Evolutionary conservation across 2,329 filamentous ascomycete genomes (phyloP).

Genomic region (Stagonosporopsis vannaccii): DNA sequence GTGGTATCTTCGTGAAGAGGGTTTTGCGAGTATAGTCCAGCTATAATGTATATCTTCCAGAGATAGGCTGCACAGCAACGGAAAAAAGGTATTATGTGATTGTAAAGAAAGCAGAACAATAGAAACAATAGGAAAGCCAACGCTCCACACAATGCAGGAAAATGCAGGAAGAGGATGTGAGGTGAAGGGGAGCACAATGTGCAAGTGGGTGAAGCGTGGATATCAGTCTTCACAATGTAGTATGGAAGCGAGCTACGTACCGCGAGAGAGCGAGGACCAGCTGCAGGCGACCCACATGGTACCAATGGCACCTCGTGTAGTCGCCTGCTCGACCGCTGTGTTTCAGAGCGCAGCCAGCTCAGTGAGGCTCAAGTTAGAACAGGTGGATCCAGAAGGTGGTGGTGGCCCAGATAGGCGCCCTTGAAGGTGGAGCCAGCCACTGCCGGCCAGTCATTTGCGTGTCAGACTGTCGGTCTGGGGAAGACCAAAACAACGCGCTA

Average conservation of each 20-base stretch:
- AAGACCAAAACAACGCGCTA: slow-evolving; percentile 46
- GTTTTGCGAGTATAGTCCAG: slow-evolving; percentile 26
- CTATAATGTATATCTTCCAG: slow-evolving; percentile 39
- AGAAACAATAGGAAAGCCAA: slow-evolving; percentile 33
- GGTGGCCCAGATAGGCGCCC: slow-evolving; percentile 51
- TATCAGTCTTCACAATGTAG: slow-evolving; percentile 39
- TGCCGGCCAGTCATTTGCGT: slow-evolving; percentile 50
- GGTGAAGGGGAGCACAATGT: slow-evolving; percentile 27
- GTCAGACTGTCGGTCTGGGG: slow-evolving; percentile 45
- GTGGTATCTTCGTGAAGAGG: slow-evolving; percentile 10
- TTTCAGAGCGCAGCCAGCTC: slow-evolving; percentile 53
- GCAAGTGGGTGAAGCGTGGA: slow-evolving; percentile 27
- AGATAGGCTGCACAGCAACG: slow-evolving; percentile 30
- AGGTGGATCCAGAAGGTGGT: slow-evolving; percentile 41
- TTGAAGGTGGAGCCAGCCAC: slow-evolving; percentile 40
- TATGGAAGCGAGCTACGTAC: slow-evolving; percentile 47
- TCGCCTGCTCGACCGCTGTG: slow-evolving; percentile 48
- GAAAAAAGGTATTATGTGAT: slow-evolving; percentile 20
- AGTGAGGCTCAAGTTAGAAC: slow-evolving; percentile 53
- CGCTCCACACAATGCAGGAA: slow-evolving; percentile 49
- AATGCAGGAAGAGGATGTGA: slow-evolving; percentile 24
- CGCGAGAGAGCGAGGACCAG: slow-evolving; percentile 50
- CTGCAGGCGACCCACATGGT: slow-evolving; percentile 44
- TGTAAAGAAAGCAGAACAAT: slow-evolving; percentile 31
- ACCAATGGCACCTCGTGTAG: slow-evolving; percentile 49